A percentile compares a stretch with the other conserved stretches of the same genome.
phyloP scores from a whole-genome alignment of 495 filamentous ascomycete species.

The Hypoxylon fragiforme region DNA sequence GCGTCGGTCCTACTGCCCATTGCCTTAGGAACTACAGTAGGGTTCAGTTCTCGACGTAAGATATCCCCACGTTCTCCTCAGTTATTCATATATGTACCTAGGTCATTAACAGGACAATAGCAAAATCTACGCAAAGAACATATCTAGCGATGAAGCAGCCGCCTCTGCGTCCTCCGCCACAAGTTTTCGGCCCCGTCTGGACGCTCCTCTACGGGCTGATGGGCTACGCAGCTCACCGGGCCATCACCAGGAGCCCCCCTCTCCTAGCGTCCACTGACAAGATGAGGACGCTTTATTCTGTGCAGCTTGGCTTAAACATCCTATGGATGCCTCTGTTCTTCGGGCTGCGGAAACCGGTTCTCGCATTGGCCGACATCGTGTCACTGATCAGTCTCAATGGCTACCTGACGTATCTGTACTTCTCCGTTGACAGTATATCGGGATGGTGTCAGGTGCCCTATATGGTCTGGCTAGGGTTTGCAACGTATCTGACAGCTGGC shows the following conservation, averaged over 20 bases:
- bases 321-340: conserved; percentile 97
- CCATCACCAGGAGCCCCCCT: conserved; percentile 40
- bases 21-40: conserved; percentile 63
- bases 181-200: conserved; percentile 85
- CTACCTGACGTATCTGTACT: conserved; percentile 74
- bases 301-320: conserved; percentile 81
- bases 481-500: conserved; percentile 74
- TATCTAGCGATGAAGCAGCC: conserved; percentile 77
- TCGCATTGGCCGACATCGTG: conserved; percentile 75
- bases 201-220: conserved; percentile 83
- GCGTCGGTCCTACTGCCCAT: conserved; percentile 71
- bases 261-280: conserved; percentile 35
- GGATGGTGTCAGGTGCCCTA: conserved; percentile 79
- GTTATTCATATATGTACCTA: not conserved
- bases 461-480: conserved; percentile 79
- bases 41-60: conserved; percentile 62
- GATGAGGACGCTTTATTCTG: conserved; percentile 69
- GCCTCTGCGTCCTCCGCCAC: conserved; percentile 74
- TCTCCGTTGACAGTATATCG: conserved; percentile 68
- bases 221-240: conserved; percentile 84
- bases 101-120: conserved; percentile 35
- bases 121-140: conserved; percentile 59
- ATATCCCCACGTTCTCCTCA: not conserved
- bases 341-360: conserved; percentile 64
- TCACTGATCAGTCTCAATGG: conserved; percentile 68